Evolutionary conservation across 768 basidiomycete genomes (phyloP), one percentile per base, ranked within the genome.

Genomic region (Termitomyces sp.): DNA sequence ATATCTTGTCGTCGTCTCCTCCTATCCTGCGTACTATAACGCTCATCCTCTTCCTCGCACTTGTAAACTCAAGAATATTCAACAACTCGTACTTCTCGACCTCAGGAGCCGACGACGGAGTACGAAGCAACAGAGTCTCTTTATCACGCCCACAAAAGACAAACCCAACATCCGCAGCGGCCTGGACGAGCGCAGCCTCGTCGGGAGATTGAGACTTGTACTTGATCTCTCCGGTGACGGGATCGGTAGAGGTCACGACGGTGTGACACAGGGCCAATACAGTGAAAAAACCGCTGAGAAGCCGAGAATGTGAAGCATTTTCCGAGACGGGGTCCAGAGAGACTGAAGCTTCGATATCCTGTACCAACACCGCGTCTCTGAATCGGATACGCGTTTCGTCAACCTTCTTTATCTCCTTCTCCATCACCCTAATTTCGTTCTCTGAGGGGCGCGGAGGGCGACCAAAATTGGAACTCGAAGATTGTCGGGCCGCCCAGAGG

Each of bases 191-290:
- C 5, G 96, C 96, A n/a, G 94, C 89, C 75, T 98, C 96, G 65
- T 98, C 96, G 9, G 96, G 96, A 0, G 87, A 90, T 70, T 98
- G 96, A 1, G 96, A 93, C 73, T 95, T 97, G 79, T 97, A 98
- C 63, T 88, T 80, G 45, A 96, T 84, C 19, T 76, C 78, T 39
- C 88, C 86, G 1, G 88, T 90, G 39, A 75, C 73, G 0, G 81
- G 78, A 66, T 94, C 81, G 37, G 85, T 78, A 17, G 79, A 78
- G 0, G 91, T 85, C 41, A 98, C 80, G 34, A 95, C 96, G 8
- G 94, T 96, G 69, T 98, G 96, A 73, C 96, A 98, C 3, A 98
- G 78, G 21, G 90, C 89, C 54, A 98, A 79, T 19, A 91, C 90
- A 5, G 86, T 83, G 79, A 97, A 97, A 76, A 98, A 98, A 11